A percentile compares a stretch with the other conserved stretches of the same genome.
These are phyloP conservation scores for Phytopythium vexans DNA, from an alignment of 352 stramenopile genomes.

Conservation along the genomic window DNA sequence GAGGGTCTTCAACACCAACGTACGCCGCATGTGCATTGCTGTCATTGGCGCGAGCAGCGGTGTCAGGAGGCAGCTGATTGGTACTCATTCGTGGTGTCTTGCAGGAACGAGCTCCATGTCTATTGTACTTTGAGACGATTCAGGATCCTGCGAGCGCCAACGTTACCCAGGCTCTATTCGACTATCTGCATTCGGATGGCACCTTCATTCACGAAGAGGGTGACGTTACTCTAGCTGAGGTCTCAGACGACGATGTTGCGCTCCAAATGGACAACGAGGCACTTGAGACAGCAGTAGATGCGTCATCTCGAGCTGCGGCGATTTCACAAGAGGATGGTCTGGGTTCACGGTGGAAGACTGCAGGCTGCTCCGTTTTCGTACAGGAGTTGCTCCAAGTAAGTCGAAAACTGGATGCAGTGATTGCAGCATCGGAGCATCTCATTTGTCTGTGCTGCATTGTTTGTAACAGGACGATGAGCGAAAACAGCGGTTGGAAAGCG, in stretches of 20 bases:
- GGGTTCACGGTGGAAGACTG: no score
- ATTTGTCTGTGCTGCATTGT: not conserved
- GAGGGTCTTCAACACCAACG: conserved; percentile 78
- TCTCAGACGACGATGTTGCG: conserved; percentile 10
- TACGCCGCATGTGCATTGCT: conserved; percentile 16
- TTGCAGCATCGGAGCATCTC: no score
- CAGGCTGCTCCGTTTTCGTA: conserved; percentile 16
- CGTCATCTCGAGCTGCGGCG: not conserved
- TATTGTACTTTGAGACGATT: conserved; percentile 72
- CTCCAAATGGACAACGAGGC: not conserved
- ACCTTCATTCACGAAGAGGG: conserved; percentile 2
- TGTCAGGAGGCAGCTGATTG: not conserved
- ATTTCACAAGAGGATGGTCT: conserved; percentile 5
- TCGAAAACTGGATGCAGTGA: not conserved
- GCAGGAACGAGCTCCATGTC: conserved; percentile 70
- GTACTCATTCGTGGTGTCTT: not conserved
- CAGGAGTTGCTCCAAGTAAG: conserved; percentile 22
- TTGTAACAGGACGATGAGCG: conserved; percentile 30
- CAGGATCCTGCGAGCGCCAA: conserved; percentile 39
- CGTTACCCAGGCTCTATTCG: conserved; percentile 65
- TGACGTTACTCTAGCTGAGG: not conserved
- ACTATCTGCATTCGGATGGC: conserved; percentile 43
- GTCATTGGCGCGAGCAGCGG: not conserved
- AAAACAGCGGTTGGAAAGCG: conserved; percentile 49
- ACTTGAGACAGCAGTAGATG: not conserved